Conservation (phyloP, 2,329 filamentous ascomycete genomes). For the Xylariomycetidae sp. region DNA sequence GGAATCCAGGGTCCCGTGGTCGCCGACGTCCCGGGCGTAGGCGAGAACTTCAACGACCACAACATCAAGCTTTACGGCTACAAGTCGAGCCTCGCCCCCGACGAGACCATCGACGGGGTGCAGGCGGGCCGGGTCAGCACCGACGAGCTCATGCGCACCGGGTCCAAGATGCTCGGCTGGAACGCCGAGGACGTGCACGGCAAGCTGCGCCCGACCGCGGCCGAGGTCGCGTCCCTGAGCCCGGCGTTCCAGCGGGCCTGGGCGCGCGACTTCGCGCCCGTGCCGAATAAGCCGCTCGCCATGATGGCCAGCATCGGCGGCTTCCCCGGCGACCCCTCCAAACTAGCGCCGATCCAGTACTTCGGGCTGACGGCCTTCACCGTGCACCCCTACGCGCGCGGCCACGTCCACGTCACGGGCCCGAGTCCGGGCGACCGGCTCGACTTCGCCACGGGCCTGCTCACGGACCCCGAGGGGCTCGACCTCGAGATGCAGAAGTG, state of each 20-base stretch:
- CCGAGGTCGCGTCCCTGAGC: slow-evolving; percentile 45
- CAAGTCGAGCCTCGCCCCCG: slow-evolving; percentile 36
- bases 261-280: slow-evolving; percentile 42
- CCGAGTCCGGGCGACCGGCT: slow-evolving; percentile 1
- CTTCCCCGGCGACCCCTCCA: slow-evolving; percentile 28
- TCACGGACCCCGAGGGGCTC: slow-evolving; percentile 36
- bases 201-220: slow-evolving; percentile 50
- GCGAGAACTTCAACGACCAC: slow-evolving; percentile 43
- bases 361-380: slow-evolving; percentile 46
- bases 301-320: slow-evolving; percentile 16
- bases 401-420: slow-evolving; percentile 35
- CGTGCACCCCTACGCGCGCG: slow-evolving; percentile 53
- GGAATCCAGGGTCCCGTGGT: no score
- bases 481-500: slow-evolving; percentile 54
- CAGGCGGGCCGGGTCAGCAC: slow-evolving; percentile 5
- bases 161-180: slow-evolving; percentile 42
- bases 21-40: no score
- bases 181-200: slow-evolving; percentile 48
- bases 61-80: slow-evolving; percentile 49
- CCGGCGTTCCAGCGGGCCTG: slow-evolving; percentile 45
- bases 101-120: slow-evolving; percentile 38
- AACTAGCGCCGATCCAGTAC: slow-evolving; percentile 39
- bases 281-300: slow-evolving; percentile 20
- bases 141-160: slow-evolving; percentile 17
- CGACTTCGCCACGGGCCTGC: slow-evolving; percentile 4